These are phyloP conservation scores for Psilocybe mexicana DNA, from an alignment of 1,284 basidiomycete species.

Conservation along the genomic window DNA sequence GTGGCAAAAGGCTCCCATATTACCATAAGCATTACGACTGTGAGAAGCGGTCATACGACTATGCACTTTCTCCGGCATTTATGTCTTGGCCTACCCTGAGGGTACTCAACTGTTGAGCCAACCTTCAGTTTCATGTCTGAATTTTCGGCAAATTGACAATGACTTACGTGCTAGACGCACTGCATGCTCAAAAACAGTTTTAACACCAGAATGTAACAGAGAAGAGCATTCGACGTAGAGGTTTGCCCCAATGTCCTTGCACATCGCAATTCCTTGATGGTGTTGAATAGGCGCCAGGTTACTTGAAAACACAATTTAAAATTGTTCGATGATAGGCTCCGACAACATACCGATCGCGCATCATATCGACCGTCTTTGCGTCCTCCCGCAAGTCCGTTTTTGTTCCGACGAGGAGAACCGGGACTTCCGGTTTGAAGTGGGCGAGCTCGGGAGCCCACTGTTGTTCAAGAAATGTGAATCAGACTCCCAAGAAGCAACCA, in stretches of 20 bases:
- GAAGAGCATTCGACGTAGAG: not conserved
- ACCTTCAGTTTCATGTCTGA: too few species aligned
- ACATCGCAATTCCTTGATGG: not conserved
- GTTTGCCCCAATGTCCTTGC: not conserved
- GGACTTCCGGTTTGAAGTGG: not conserved
- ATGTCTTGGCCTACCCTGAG: too few species aligned
- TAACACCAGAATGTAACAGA: not conserved
- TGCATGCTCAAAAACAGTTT: not conserved
- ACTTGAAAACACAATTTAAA: not conserved
- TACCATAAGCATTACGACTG: too few species aligned
- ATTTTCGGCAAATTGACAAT: not conserved
- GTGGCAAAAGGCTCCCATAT: too few species aligned
- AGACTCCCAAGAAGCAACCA: not conserved
- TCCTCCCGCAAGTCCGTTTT: not conserved
- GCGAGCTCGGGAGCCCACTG: not conserved
- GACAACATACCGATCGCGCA: not conserved
- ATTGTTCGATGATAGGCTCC: not conserved
- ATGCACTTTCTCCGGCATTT: too few species aligned
- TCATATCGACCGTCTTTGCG: not conserved
- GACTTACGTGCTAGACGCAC: not conserved
- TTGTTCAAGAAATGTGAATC: not conserved
- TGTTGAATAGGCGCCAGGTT: not conserved
- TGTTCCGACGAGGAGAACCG: not conserved
- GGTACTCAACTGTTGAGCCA: too few species aligned
- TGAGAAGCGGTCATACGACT: too few species aligned